phyloP scores from a whole-genome alignment of 2,329 filamentous ascomycete species.

The Trichoderma lentiforme region DNA sequence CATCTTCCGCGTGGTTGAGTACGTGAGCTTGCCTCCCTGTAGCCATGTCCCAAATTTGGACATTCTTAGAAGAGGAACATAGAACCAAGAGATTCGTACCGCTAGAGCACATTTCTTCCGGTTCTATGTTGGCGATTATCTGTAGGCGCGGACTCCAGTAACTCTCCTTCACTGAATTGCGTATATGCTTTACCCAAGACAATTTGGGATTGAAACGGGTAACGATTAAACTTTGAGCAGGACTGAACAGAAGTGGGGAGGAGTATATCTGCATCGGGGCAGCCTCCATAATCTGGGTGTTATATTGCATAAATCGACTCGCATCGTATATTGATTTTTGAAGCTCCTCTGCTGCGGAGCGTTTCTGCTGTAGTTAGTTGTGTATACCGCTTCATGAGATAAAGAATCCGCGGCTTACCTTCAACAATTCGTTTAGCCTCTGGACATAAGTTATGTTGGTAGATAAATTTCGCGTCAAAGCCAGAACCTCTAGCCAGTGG shows the following conservation, averaged over 20 bases:
- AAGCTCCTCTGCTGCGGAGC: background rate
- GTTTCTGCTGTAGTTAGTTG: background rate
- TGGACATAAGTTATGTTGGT: background rate
- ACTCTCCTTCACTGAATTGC: background rate
- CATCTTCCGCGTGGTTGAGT: background rate
- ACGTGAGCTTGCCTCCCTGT: background rate
- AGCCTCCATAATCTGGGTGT: background rate
- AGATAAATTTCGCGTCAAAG: background rate
- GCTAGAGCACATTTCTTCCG: background rate
- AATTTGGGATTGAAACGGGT: background rate
- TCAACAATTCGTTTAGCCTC: background rate
- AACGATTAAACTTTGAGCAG: background rate
- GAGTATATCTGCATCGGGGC: background rate
- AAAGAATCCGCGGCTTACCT: background rate
- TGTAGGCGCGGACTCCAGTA: background rate
- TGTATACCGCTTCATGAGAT: background rate
- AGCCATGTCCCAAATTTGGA: background rate
- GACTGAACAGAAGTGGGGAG: background rate
- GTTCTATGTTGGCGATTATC: background rate
- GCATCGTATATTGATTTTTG: background rate
- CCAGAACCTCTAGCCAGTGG: slow-evolving; percentile 5
- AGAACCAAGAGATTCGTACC: background rate
- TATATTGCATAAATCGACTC: background rate
- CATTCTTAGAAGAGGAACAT: background rate
- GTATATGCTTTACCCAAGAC: background rate